phyloP scores from a whole-genome alignment of 352 stramenopile genomes.

The Peronospora destructor region DNA sequence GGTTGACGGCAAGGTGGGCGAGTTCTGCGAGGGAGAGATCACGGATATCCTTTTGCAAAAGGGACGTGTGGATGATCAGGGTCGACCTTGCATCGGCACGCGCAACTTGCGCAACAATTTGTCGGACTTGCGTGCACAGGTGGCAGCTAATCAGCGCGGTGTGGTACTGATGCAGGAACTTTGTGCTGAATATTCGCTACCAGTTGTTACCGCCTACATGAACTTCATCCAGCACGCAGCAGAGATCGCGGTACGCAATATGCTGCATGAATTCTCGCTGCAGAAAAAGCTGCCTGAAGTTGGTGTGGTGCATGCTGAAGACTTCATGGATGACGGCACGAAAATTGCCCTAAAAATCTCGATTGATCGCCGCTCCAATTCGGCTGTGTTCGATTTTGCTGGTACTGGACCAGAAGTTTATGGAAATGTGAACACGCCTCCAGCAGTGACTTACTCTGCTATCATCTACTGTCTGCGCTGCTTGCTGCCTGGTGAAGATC shows the following conservation, averaged over 20 bases:
- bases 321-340: conserved; percentile 99
- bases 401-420: conserved; percentile 95
- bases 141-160: conserved; percentile 96
- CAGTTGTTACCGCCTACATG: conserved; percentile 97
- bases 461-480: conserved; percentile 99
- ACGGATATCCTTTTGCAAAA: conserved; percentile 92
- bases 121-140: conserved; percentile 95
- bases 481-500: conserved; percentile 88
- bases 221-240: conserved; percentile 95
- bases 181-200: conserved; percentile 92
- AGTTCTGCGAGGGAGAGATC: conserved; percentile 96
- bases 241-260: conserved; percentile 91
- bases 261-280: conserved; percentile 93
- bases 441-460: conserved; percentile 96
- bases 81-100: conserved; percentile 86
- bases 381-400: conserved; percentile 95
- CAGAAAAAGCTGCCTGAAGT: conserved; percentile 63
- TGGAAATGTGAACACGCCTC: conserved; percentile 97
- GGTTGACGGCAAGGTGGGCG: conserved; percentile 86
- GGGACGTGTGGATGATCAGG: conserved; percentile 69
- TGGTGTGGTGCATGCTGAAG: conserved; percentile 88
- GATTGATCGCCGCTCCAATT: conserved; percentile 89
- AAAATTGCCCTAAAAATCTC: conserved; percentile 94
- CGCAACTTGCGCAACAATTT: conserved; percentile 97
- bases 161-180: conserved; percentile 93